A percentile compares a stretch with the other conserved stretches of the same genome.
Conservation (phyloP, 2,329 filamentous ascomycete species). For the Cladophialophora carrionii region DNA sequence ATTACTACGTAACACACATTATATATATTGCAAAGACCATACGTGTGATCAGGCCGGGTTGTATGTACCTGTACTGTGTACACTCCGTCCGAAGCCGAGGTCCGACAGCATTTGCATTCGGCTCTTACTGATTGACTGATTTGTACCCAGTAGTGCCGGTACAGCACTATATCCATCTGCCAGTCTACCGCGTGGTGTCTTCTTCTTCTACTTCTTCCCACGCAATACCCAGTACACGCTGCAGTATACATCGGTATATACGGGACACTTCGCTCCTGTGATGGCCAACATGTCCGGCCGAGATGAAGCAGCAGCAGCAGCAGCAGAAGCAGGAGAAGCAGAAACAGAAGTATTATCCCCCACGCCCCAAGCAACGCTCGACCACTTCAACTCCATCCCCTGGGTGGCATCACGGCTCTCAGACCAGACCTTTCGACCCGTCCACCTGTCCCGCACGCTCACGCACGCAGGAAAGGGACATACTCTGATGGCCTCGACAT, state of each 20-base stretch:
- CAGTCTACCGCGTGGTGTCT: not conserved
- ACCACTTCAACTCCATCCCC: slow-evolving; percentile 38
- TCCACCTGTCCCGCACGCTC: slow-evolving; percentile 30
- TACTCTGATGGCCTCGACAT: slow-evolving; percentile 34
- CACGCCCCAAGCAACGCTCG: slow-evolving; percentile 16
- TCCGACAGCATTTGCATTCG: not conserved
- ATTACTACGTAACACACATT: too few species aligned
- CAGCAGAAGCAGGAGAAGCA: not conserved
- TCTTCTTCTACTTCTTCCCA: not conserved
- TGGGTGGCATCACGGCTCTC: slow-evolving; percentile 44
- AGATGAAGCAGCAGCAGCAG: not conserved
- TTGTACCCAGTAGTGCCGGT: too few species aligned
- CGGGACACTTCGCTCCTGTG: not conserved
- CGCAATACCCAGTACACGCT: not conserved
- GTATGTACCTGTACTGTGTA: not conserved
- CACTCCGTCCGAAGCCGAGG: not conserved
- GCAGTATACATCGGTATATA: not conserved
- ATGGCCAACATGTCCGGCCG: not conserved
- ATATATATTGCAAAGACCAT: too few species aligned
- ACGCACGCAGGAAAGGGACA: slow-evolving; percentile 27
- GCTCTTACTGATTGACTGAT: not conserved
- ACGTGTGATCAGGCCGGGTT: not conserved
- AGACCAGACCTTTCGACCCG: slow-evolving; percentile 30
- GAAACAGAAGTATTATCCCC: not conserved
- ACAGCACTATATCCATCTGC: not conserved